Percentiles rank a stretch among this genome's conserved stretches.
phyloP scores from a whole-genome alignment of 2,329 filamentous ascomycete genomes.

The Thelonectria olida region DNA sequence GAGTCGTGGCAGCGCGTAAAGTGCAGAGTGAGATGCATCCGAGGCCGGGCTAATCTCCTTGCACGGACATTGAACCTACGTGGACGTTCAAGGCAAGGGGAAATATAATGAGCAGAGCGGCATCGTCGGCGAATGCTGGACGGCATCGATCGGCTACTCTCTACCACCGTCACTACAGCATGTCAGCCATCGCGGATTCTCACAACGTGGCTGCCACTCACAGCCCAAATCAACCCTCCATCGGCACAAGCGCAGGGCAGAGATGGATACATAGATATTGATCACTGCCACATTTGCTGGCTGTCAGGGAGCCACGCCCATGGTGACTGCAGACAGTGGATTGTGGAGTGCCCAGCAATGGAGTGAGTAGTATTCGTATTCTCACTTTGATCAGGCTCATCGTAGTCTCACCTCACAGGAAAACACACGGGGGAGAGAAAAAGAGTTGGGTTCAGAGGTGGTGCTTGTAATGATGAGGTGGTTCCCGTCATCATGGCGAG shows the following conservation, averaged over 20 bases:
- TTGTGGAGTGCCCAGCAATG: neutral
- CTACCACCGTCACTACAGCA: conserved; percentile 1
- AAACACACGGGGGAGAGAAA: conserved; percentile 3
- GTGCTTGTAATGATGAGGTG: conserved; percentile 1
- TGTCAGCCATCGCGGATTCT: neutral
- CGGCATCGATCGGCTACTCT: neutral
- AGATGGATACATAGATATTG: too few relatives aligned
- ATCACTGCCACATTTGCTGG: conserved; percentile 15
- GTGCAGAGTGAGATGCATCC: conserved; percentile 7
- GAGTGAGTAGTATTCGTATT: neutral
- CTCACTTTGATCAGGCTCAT: too few relatives aligned
- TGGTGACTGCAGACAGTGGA: neutral
- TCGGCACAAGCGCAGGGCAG: conserved; percentile 6
- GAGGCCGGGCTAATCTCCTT: neutral
- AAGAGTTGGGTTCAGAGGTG: neutral
- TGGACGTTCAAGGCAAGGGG: neutral
- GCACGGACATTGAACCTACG: neutral
- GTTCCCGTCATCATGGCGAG: conserved; percentile 4
- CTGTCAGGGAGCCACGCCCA: neutral
- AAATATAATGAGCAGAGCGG: neutral
- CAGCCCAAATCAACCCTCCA: conserved; percentile 11
- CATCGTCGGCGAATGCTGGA: neutral
- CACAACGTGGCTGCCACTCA: conserved; percentile 5
- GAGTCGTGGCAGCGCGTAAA: conserved; percentile 28
- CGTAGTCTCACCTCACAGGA: conserved; percentile 10